phyloP scores from a whole-genome alignment of 1,139 yeast species.

The Kurtzmaniella quercitrusa region DNA sequence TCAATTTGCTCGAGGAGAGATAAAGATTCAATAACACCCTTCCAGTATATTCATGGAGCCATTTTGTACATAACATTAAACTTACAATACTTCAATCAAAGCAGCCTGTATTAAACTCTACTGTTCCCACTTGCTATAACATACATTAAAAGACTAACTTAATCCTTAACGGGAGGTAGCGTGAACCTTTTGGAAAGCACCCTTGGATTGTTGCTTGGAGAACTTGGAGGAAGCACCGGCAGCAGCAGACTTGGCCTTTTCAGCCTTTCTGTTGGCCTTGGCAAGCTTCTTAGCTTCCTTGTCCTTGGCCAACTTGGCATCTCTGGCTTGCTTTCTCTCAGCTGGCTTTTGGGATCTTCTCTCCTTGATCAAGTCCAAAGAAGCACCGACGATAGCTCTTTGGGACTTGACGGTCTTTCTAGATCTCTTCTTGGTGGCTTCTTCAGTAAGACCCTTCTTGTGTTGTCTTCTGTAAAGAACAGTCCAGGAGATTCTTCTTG shows the following conservation, averaged over 20 bases:
- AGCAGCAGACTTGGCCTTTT: slow-evolving; percentile 83
- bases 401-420: slow-evolving; percentile 98
- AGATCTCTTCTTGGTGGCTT: slow-evolving; percentile 93
- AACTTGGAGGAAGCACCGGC: slow-evolving; percentile 59
- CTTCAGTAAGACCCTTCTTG: slow-evolving; percentile 99
- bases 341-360: slow-evolving; percentile 95
- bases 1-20: slow-evolving; percentile 34
- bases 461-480: slow-evolving; percentile 99
- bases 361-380: slow-evolving; percentile 96
- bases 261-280: slow-evolving; percentile 93
- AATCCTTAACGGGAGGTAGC: slow-evolving; percentile 87
- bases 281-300: slow-evolving; percentile 94
- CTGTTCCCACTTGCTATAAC: slow-evolving; percentile 2
- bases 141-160: slow-evolving; percentile 7
- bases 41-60: no score
- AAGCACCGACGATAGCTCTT: slow-evolving; percentile 99
- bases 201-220: slow-evolving; percentile 86
- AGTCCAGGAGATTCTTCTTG: slow-evolving; percentile 99
- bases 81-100: no score
- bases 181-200: slow-evolving; percentile 94
- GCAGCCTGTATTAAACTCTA: not conserved
- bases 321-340: slow-evolving; percentile 97
- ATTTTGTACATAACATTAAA: no score
- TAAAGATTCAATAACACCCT: slow-evolving; percentile 5
- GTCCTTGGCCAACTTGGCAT: slow-evolving; percentile 82